phyloP scores from a whole-genome alignment of 495 filamentous ascomycete species.

The Pyrenopolyporus hunteri region DNA sequence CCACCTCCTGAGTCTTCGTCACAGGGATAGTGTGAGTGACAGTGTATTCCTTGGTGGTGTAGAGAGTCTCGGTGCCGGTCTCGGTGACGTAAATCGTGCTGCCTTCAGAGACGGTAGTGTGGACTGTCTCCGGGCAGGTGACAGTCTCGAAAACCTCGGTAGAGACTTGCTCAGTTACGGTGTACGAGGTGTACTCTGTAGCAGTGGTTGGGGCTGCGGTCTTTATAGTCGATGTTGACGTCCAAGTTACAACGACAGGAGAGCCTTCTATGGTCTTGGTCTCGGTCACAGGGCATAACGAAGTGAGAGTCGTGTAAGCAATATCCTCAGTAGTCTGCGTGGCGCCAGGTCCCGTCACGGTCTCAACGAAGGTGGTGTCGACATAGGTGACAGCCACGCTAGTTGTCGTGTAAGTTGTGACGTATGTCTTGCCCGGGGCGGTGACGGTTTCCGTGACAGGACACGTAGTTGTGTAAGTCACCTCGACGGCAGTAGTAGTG shows the following conservation, averaged over 20 bases:
- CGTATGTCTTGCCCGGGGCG: conserved; percentile 45
- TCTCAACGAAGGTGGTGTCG: conserved; percentile 39
- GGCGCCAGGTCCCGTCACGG: conserved; percentile 35
- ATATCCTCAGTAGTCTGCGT: conserved; percentile 35
- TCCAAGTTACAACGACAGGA: conserved; percentile 51
- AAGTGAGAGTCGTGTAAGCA: conserved; percentile 49
- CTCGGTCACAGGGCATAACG: conserved; percentile 52
- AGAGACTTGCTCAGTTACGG: conserved; percentile 47
- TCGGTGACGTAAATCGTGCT: conserved; percentile 49
- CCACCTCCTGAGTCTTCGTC: conserved; percentile 46
- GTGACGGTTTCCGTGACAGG: conserved; percentile 51
- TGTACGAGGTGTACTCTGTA: conserved; percentile 39
- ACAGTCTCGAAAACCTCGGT: conserved; percentile 50
- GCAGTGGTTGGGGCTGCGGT: conserved; percentile 33
- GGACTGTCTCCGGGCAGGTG: conserved; percentile 49
- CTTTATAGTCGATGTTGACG: conserved; percentile 48
- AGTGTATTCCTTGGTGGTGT: conserved; percentile 43
- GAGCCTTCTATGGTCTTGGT: conserved; percentile 50
- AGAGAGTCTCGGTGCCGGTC: conserved; percentile 52
- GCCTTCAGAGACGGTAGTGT: conserved; percentile 51
- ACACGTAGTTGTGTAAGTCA: conserved; percentile 52
- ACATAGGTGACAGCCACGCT: conserved; percentile 40
- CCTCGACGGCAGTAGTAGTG: conserved; percentile 47
- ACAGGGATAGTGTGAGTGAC: conserved; percentile 44
- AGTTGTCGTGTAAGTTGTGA: conserved; percentile 56